Conservation (phyloP, 768 basidiomycete genomes). For the Naganishia antarctica region DNA sequence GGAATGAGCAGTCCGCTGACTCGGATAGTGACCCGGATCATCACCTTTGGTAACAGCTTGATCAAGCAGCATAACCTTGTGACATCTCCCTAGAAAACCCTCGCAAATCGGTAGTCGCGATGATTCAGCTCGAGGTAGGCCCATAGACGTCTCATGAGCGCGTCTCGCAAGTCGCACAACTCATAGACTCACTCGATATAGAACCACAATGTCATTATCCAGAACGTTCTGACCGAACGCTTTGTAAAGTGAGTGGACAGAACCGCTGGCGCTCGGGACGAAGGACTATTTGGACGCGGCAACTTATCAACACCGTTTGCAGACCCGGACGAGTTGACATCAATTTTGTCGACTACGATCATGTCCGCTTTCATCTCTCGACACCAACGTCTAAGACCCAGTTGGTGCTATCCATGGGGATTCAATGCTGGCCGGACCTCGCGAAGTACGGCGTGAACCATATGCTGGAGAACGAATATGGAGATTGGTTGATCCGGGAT, state of each 20-base stretch:
- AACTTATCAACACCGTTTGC: slow-evolving; percentile 20
- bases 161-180: background rate
- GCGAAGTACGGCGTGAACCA: slow-evolving; percentile 77
- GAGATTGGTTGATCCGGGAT: slow-evolving; percentile 52
- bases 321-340: slow-evolving; percentile 91
- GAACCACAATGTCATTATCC: slow-evolving; percentile 90
- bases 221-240: slow-evolving; percentile 81
- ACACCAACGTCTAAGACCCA: slow-evolving; percentile 75
- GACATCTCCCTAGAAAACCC: no score
- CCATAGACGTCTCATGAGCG: background rate
- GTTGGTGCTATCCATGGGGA: slow-evolving; percentile 87
- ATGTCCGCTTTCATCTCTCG: slow-evolving; percentile 87
- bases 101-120: background rate
- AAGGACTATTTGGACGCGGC: slow-evolving; percentile 33
- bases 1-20: no score
- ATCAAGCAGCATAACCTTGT: no score
- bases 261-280: no score
- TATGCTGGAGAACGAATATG: slow-evolving; percentile 76
- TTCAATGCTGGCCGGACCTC: slow-evolving; percentile 94
- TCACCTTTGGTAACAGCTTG: no score
- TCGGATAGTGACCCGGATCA: no score
- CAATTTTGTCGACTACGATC: slow-evolving; percentile 95
- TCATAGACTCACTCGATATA: background rate
- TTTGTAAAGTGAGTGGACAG: slow-evolving; percentile 63
- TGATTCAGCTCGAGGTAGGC: slow-evolving; percentile 27